phyloP scores from a whole-genome alignment of 2,329 filamentous ascomycete species.

The Neurospora sp. region DNA sequence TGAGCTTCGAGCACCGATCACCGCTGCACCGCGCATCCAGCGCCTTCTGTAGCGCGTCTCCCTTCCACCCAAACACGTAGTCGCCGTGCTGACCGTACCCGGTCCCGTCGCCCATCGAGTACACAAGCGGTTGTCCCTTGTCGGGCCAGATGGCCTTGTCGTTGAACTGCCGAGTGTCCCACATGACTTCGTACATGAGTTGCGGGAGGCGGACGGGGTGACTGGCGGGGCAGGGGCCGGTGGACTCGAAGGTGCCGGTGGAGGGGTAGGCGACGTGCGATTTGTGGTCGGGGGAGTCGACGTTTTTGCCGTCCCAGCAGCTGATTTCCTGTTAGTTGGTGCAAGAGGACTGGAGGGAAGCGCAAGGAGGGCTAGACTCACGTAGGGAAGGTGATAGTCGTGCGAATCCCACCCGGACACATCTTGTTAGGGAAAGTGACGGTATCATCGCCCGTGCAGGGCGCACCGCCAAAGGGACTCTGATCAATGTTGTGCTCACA shows the following conservation, averaged over 20 bases:
- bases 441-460: conserved; percentile 23
- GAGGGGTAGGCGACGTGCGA: conserved; percentile 36
- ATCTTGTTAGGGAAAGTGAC: conserved; percentile 27
- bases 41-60: conserved; percentile 17
- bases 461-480: conserved; percentile 17
- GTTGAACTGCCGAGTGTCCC: conserved; percentile 29
- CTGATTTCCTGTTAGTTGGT: neutral
- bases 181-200: conserved; percentile 37
- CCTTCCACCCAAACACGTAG: conserved; percentile 19
- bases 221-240: conserved; percentile 26
- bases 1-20: conserved; percentile 14
- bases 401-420: conserved; percentile 32
- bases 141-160: conserved; percentile 18
- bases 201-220: conserved; percentile 35
- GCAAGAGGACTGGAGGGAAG: too few species aligned
- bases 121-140: conserved; percentile 19
- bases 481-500: conserved; percentile 17
- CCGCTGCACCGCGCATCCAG: conserved; percentile 18
- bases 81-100: conserved; percentile 17
- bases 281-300: conserved; percentile 36
- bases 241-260: conserved; percentile 20
- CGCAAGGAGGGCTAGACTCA: conserved; percentile 11
- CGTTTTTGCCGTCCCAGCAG: conserved; percentile 46
- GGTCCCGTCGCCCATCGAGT: conserved; percentile 16
- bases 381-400: conserved; percentile 33